Base-by-base conservation (phyloP, 139 green algal genomes). In the Deuterostichococcus epilithicus region DNA sequence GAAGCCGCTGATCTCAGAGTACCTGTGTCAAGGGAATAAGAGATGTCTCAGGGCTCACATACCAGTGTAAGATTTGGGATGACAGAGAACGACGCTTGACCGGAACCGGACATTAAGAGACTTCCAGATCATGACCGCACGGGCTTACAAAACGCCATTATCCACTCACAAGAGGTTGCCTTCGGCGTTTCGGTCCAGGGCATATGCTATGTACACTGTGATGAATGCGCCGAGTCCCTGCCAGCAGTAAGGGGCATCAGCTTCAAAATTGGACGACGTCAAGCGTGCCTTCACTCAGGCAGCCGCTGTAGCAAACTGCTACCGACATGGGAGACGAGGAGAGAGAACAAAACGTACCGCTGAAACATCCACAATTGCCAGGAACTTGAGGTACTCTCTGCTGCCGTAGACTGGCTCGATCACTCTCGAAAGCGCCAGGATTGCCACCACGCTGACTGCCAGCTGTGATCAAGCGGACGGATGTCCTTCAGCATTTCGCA, bases 391-490 rank as follows among this genome's bases (percentile, higher is more conserved):
- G 33, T 95, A 91, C 78, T 94, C 94, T 3, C 85, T 89, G 0
- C 80, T 89, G 18, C 94, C 94, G 75, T 95, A 93, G 0, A 95
- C 72, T 0, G 94, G 93, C 85, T 98, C 94, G 32, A 98, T 80
- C 0, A 94, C 73, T 0, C 87, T 85, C 0, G 86, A 85, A 30
- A 97, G 60, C 8, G 95, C 69, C 22, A 97, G 82, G 59, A 96
- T 72, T 0, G 81, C 80, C 0, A 84, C 52, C 0, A 91, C 72
- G 32, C 87, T 86, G 0, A 90, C 15, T 8, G 92, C 38, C 1
- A 92, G 79, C 91, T 97, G 90, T 69, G 76, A 23, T 5, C 5
- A 20, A 34, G 35, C 58, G 44, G 70, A 34, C 3, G 33, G 45
- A 30, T 65, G 13, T 30, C 35, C 2, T n/a, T 1, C 70, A 39